Evolutionary conservation across 495 filamentous ascomycete species (phyloP).

Genomic region (Peziza echinospora): DNA sequence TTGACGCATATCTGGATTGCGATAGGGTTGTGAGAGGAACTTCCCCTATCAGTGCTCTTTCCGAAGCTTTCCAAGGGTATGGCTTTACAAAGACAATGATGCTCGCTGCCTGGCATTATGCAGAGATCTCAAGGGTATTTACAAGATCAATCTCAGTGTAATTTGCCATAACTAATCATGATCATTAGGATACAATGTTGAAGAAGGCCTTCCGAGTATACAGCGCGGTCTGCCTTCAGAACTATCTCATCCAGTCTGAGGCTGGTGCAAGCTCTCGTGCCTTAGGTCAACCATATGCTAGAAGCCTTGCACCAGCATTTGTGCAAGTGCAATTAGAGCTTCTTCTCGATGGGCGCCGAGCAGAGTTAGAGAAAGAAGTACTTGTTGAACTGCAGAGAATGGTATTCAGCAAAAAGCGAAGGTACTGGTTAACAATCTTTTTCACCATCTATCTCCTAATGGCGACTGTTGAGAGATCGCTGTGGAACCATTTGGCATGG

Average conservation of each 20-base stretch:
- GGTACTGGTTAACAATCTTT: constrained; percentile 19
- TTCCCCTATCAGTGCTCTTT: no score
- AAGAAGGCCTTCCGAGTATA: not conserved
- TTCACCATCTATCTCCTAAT: constrained; percentile 15
- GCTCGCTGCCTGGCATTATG: not conserved
- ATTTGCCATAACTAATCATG: no score
- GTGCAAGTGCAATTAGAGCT: constrained; percentile 14
- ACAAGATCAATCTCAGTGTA: no score
- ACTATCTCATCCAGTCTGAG: not conserved
- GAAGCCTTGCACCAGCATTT: not conserved
- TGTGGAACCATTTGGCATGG: constrained; percentile 11
- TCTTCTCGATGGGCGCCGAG: constrained; percentile 18
- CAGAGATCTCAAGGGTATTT: not conserved
- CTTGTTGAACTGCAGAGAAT: constrained; percentile 16
- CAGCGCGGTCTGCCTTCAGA: not conserved
- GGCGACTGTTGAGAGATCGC: constrained; percentile 17
- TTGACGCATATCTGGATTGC: not conserved
- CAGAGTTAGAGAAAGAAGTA: constrained; percentile 19
- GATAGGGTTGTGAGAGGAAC: not conserved
- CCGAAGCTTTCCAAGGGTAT: no score
- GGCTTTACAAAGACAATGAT: not conserved
- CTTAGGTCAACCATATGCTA: not conserved
- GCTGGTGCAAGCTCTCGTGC: no score
- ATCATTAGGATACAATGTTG: not conserved
- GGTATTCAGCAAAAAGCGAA: constrained; percentile 18